Evolutionary conservation across 768 basidiomycete genomes (phyloP).

Genomic region (Hericium alpestre): DNA sequence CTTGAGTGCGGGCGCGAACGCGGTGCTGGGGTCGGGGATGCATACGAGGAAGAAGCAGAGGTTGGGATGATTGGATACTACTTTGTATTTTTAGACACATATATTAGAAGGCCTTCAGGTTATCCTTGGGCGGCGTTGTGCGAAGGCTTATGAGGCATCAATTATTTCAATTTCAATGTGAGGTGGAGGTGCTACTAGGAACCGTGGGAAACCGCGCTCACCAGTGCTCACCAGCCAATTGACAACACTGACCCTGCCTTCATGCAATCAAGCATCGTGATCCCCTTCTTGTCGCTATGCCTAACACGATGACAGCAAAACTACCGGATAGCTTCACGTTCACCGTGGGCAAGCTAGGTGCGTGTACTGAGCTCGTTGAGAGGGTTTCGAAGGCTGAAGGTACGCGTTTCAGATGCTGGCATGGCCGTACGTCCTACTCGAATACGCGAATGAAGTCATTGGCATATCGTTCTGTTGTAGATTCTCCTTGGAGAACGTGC

Average conservation of each 20-base stretch:
- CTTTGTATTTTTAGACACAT: too few species aligned
- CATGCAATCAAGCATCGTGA: background rate
- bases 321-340: conserved; percentile 71
- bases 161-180: too few species aligned
- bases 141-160: too few species aligned
- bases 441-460: background rate
- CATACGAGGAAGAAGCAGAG: conserved; percentile 51
- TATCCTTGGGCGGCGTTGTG: too few species aligned
- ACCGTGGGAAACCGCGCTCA: background rate
- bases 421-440: conserved; percentile 61
- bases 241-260: too few species aligned
- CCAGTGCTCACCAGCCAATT: background rate
- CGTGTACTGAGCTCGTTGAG: conserved; percentile 15
- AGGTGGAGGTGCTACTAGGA: background rate
- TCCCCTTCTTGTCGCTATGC: background rate
- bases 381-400: background rate
- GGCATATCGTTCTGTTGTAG: conserved; percentile 26
- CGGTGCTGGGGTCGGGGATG: conserved; percentile 17
- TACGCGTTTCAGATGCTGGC: conserved; percentile 57
- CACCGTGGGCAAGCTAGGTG: conserved; percentile 92
- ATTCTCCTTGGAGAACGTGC: conserved; percentile 89
- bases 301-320: conserved; percentile 11
- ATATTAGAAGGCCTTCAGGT: too few species aligned
- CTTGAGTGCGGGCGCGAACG: conserved; percentile 42
- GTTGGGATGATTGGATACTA: background rate